Conservation (phyloP, 805 yeast genomes). For the Huiozyma naganishii region DNA sequence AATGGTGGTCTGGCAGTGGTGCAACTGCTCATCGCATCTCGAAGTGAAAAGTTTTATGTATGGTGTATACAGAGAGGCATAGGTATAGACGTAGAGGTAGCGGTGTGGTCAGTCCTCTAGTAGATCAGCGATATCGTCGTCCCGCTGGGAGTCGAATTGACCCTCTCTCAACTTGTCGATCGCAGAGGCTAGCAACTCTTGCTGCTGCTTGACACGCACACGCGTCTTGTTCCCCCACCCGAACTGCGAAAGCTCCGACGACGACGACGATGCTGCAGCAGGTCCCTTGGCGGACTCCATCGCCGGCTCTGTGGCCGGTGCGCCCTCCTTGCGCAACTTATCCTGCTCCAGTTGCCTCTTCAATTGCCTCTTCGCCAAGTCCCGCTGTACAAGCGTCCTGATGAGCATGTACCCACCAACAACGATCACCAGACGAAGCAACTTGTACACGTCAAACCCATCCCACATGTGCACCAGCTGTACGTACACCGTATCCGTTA, state of each 20-base stretch:
- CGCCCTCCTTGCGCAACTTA: constrained; percentile 22
- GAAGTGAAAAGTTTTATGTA: background rate
- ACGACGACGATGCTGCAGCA: constrained; percentile 12
- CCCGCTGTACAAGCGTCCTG: constrained; percentile 46
- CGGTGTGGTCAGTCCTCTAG: constrained; percentile 38
- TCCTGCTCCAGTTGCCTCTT: constrained; percentile 34
- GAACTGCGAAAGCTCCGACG: constrained; percentile 35
- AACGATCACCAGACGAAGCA: constrained; percentile 31
- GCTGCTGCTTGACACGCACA: constrained; percentile 43
- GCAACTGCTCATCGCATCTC: too few relatives aligned
- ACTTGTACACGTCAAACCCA: constrained; percentile 6
- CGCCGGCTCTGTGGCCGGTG: constrained; percentile 29
- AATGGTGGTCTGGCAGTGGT: too few relatives aligned
- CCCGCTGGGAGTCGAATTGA: constrained; percentile 39
- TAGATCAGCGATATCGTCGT: constrained; percentile 59
- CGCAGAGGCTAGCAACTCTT: constrained; percentile 41
- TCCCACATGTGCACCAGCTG: background rate
- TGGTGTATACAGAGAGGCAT: background rate
- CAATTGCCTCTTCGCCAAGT: constrained; percentile 46
- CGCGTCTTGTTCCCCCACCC: constrained; percentile 80
- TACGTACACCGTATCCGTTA: background rate
- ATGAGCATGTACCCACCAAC: constrained; percentile 54
- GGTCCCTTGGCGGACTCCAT: background rate
- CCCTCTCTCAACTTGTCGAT: constrained; percentile 30
- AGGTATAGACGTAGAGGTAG: background rate